phyloP scores from a whole-genome alignment of 2,329 filamentous ascomycete genomes.

The Ophiostoma ulmi region DNA sequence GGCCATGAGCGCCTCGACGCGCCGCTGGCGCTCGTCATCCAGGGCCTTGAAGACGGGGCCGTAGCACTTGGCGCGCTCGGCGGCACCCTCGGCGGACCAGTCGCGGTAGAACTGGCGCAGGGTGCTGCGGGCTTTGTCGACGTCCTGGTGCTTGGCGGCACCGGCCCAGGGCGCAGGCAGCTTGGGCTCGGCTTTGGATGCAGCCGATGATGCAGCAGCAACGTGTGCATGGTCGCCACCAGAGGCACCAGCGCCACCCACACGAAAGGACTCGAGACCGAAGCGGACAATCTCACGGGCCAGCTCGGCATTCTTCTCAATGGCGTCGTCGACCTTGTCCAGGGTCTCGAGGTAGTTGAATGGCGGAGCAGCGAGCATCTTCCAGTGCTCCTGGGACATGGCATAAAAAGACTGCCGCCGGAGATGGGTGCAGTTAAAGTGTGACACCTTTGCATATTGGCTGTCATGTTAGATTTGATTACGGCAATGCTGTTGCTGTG shows the following conservation, averaged over 20 bases:
- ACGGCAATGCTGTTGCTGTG: background rate
- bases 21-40: conserved; percentile 39
- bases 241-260: conserved; percentile 30
- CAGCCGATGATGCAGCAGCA: background rate
- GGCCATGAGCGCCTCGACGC: conserved; percentile 24
- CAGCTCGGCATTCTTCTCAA: conserved; percentile 80
- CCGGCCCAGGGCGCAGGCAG: conserved; percentile 62
- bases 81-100: conserved; percentile 74
- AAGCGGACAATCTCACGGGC: conserved; percentile 70
- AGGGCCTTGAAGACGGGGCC: conserved; percentile 66
- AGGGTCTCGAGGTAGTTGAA: conserved; percentile 80
- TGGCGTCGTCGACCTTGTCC: conserved; percentile 74
- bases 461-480: conserved; percentile 40
- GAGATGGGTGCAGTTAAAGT: conserved; percentile 86
- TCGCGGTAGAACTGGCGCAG: conserved; percentile 92
- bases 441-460: conserved; percentile 77
- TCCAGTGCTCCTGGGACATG: conserved; percentile 76
- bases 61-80: conserved; percentile 74
- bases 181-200: conserved; percentile 37
- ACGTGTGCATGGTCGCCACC: background rate
- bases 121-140: conserved; percentile 89
- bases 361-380: conserved; percentile 71
- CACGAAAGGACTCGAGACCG: conserved; percentile 62
- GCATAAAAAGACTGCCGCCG: conserved; percentile 91
- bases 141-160: conserved; percentile 64